Percentiles rank a stretch among this genome's conserved stretches.
phyloP scores from a whole-genome alignment of 805 yeast species.

The Yarrowia sp. region DNA sequence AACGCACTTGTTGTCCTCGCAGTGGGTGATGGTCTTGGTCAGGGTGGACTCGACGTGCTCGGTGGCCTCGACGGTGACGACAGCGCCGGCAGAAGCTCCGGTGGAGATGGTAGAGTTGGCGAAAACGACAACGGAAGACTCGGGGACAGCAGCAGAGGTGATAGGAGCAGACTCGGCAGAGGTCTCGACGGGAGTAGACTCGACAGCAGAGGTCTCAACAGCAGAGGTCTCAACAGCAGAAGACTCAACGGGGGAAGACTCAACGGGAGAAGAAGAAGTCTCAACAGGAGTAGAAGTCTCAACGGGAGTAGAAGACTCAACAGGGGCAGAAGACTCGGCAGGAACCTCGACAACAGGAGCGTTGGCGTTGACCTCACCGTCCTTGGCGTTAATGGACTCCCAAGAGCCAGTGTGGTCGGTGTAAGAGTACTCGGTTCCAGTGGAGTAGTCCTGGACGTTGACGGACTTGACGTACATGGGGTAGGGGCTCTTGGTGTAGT shows the following conservation, averaged over 20 bases:
- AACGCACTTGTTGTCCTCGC: slow-evolving; percentile 11
- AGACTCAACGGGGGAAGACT: not conserved
- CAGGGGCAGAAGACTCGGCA: not conserved
- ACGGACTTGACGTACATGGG: slow-evolving; percentile 59
- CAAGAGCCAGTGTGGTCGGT: slow-evolving; percentile 42
- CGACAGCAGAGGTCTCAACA: not conserved
- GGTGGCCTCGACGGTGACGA: not conserved
- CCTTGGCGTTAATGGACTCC: slow-evolving; percentile 42
- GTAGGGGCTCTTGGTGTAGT: slow-evolving; percentile 47
- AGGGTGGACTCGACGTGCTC: slow-evolving; percentile 4
- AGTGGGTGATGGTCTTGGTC: slow-evolving; percentile 20
- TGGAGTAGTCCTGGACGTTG: slow-evolving; percentile 53
- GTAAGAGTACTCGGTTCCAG: slow-evolving; percentile 45
- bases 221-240: not conserved
- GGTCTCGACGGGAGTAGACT: not conserved
- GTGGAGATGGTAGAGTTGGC: slow-evolving; percentile 2
- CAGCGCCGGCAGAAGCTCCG: not conserved
- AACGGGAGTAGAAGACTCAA: not conserved
- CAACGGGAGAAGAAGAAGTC: not conserved
- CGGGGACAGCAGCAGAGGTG: not conserved
- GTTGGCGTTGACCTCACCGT: slow-evolving; percentile 42
- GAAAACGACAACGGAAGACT: not conserved
- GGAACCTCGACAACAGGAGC: not conserved
- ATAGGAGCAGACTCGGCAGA: not conserved
- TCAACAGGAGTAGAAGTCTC: not conserved